Base-by-base conservation (phyloP, 495 filamentous ascomycete species). In the Annulohypoxylon moriforme region DNA sequence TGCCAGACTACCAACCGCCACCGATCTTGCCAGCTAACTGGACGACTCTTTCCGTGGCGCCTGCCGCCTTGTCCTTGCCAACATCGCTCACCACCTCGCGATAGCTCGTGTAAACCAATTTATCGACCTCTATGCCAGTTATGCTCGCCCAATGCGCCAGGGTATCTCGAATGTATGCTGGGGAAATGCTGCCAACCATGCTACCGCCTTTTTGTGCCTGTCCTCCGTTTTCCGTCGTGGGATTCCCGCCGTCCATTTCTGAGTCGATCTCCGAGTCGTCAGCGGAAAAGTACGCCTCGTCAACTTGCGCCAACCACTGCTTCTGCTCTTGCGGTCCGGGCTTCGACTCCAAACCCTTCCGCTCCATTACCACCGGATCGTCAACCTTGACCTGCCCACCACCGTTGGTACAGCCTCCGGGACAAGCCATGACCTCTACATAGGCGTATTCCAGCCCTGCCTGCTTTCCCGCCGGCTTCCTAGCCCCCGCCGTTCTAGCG, bases 351-450 rank as follows among this genome's bases (percentile, higher is more conserved):
- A 81, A 65, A 7, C 77, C 76, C 60, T 77, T 83, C 14, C 82
- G 76, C 33, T 83, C 83, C 20, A 86, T 69, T 5, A 86, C 77
- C 1, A 85, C 64, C 14, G 90, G 86, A 77, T 99, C 96, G 40
- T 92, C 92, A 18, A 91, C 89, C 65, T 96, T 95, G 65, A 99
- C 90, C 83, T 99, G 96, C 0, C 96, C 96, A 22, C 96, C 96
- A 0, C 96, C 96, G 76, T 98, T 99, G 53, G 96, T 99, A 79
- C 96, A 99, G 0, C 96, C 96, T 9, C 96, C 96, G 0, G 96
- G 96, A 80, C 96, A 99, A 27, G 96, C 96, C 96, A 99, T 99
- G 34, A 99, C 96, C 76, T 99, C 96, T 10, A 99, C 93, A 80
- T 97, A 98, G 22, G 89, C 88, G 75, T 93, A 94, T 11, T 96